Conservation (phyloP, 805 yeast species). For the Ogataea kodamae region DNA sequence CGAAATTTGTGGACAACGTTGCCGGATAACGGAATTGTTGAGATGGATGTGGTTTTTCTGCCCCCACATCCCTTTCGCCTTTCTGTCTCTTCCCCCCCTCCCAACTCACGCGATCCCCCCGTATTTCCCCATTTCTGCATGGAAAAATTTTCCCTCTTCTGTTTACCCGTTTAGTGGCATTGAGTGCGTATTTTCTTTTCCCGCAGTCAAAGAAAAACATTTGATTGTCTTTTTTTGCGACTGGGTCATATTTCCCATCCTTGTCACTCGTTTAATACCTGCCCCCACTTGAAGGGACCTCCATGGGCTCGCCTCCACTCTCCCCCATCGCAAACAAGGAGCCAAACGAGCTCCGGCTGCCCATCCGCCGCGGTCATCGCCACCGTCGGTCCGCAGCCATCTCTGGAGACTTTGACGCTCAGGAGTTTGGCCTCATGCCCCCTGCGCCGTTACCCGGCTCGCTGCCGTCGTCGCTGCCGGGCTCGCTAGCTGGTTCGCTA, state of each 20-base stretch:
- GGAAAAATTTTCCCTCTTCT: constrained; percentile 2
- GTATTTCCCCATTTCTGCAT: constrained; percentile 1
- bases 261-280: constrained; percentile 6
- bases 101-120: too few species aligned
- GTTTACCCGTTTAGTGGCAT: constrained; percentile 1
- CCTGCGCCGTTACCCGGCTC: constrained; percentile 23
- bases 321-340: constrained; percentile 13
- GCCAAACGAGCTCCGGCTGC: constrained; percentile 33
- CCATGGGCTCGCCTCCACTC: constrained; percentile 12
- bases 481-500: constrained; percentile 13
- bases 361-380: constrained; percentile 54
- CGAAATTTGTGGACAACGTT: too few species aligned
- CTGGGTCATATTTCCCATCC: constrained; percentile 1
- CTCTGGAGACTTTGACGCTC: constrained; percentile 73
- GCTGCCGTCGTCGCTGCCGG: constrained; percentile 24
- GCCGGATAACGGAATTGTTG: too few species aligned
- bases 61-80: neutral
- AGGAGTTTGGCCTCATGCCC: constrained; percentile 22
- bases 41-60: too few species aligned
- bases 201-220: constrained; percentile 6
- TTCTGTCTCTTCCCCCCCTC: too few species aligned
- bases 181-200: constrained; percentile 2
- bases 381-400: constrained; percentile 87
- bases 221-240: constrained; percentile 1
- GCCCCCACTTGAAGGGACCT: constrained; percentile 2